phyloP scores from a whole-genome alignment of 306 rosid species.

The Lagenaria siceraria region DNA sequence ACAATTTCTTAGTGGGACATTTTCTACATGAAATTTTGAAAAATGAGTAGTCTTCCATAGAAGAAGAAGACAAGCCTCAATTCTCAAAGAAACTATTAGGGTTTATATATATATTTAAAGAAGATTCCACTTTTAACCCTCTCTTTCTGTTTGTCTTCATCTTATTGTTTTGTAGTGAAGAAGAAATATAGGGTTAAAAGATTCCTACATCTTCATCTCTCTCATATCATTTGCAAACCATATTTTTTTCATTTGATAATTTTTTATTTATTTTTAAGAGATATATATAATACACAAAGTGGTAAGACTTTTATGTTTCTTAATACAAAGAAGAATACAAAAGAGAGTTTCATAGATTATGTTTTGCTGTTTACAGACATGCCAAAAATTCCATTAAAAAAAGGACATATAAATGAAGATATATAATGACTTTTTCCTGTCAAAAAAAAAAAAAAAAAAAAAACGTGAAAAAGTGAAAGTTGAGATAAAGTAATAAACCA shows the following conservation, averaged over 20 bases:
- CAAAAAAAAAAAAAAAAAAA: background rate
- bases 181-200: slow-evolving; percentile 15
- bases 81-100: slow-evolving; percentile 14
- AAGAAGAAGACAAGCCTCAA: background rate
- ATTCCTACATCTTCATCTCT: slow-evolving; percentile 20
- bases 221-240: slow-evolving; percentile 20
- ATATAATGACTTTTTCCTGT: background rate
- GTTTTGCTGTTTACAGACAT: background rate
- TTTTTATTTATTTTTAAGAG: background rate
- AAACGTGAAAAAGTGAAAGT: background rate
- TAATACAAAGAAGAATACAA: background rate
- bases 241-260: background rate
- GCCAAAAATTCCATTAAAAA: background rate
- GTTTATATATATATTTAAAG: background rate
- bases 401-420: background rate
- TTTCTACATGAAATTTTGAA: background rate
- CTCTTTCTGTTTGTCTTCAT: slow-evolving; percentile 21
- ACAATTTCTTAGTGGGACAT: background rate
- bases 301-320: background rate
- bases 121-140: slow-evolving; percentile 26
- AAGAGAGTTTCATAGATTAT: background rate
- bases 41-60: background rate
- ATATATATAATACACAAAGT: background rate
- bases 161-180: slow-evolving; percentile 24
- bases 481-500: background rate